Percentiles rank a stretch among this genome's conserved stretches.
Conservation (phyloP, 257 asterid species). For the Striga asiatica region DNA sequence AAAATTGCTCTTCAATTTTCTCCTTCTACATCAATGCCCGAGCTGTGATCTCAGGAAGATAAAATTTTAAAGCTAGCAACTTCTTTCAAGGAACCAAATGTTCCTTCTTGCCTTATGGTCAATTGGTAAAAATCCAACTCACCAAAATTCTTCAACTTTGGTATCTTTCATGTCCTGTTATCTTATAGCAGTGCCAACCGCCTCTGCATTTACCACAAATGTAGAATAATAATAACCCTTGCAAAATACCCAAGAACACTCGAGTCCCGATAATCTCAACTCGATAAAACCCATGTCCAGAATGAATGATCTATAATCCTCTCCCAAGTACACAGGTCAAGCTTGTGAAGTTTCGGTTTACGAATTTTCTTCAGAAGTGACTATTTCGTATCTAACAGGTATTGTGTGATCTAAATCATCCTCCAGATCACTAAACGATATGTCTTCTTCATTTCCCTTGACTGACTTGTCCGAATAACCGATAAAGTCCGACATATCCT, state of each 20-base stretch:
- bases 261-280: neutral
- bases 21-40: no score
- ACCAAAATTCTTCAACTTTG: conserved; percentile 16
- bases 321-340: neutral
- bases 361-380: conserved; percentile 25
- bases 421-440: conserved; percentile 96
- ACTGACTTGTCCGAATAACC: conserved; percentile 35
- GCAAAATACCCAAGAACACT: neutral
- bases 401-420: conserved; percentile 56
- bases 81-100: conserved; percentile 4
- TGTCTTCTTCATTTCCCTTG: conserved; percentile 64
- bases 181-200: neutral
- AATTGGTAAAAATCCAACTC: conserved; percentile 10
- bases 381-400: conserved; percentile 35
- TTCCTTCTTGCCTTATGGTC: conserved; percentile 11
- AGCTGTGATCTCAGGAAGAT: no score
- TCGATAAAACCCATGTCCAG: neutral
- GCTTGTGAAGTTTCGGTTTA: conserved; percentile 25
- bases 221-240: neutral
- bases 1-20: no score
- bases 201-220: conserved; percentile 6
- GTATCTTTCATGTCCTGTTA: conserved; percentile 4
- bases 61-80: no score
- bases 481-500: conserved; percentile 61
- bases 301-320: conserved; percentile 3